These are phyloP conservation scores for Ligustrum vulgare DNA, from an alignment of 257 asterid species.

Conservation along the genomic window DNA sequence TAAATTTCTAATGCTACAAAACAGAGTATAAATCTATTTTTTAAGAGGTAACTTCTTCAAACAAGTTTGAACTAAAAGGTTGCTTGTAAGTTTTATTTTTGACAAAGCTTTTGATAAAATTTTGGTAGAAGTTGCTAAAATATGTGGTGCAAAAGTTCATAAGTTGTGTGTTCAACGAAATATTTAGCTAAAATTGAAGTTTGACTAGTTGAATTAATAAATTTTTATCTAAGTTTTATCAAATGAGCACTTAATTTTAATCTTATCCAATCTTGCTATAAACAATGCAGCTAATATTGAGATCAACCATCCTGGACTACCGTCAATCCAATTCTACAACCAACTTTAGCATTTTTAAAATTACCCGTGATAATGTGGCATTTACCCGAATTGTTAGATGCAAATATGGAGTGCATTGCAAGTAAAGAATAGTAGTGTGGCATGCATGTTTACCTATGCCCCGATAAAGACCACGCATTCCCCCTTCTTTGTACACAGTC, in stretches of 20 bases:
- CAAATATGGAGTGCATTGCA: not conserved
- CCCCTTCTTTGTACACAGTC: slow-evolving; percentile 80
- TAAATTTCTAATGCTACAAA: too few species aligned
- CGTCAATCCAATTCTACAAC: not conserved
- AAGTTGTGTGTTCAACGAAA: too few species aligned
- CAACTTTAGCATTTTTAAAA: not conserved
- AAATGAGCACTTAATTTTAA: not conserved
- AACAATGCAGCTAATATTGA: not conserved
- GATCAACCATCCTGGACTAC: not conserved
- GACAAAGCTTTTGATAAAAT: too few species aligned
- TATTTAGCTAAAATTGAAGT: too few species aligned
- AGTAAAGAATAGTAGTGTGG: not conserved
- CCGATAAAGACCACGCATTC: slow-evolving; percentile 80
- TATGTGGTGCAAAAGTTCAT: too few species aligned
- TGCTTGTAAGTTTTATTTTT: not conserved
- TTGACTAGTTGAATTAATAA: too few species aligned
- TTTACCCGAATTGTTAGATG: not conserved
- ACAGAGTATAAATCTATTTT: too few species aligned
- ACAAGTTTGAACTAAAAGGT: not conserved
- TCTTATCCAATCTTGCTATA: not conserved
- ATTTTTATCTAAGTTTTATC: too few species aligned
- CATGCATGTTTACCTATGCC: slow-evolving; percentile 67
- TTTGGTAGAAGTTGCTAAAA: too few species aligned
- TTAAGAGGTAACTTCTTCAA: not conserved
- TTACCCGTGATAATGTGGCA: not conserved